These are phyloP conservation scores for Tolypocladium paradoxum DNA, from an alignment of 2,329 filamentous ascomycete species.

Conservation along the genomic window DNA sequence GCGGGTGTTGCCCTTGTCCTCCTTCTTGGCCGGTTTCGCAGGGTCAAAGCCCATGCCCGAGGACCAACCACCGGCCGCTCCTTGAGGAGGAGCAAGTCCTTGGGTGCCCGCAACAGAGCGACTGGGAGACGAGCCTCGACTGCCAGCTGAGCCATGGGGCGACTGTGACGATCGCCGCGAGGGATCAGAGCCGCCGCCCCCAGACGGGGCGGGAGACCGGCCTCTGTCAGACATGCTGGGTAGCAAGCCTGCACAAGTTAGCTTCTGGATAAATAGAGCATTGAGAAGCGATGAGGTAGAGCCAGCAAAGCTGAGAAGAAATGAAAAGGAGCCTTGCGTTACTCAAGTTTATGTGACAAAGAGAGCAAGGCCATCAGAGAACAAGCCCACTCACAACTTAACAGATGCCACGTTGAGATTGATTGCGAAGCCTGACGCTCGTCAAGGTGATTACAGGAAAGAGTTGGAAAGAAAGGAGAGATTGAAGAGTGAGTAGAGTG, in stretches of 20 bases:
- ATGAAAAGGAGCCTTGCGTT: background rate
- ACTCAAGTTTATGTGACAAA: too few relatives aligned
- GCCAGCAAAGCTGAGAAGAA: background rate
- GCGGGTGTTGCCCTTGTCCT: conserved; percentile 30
- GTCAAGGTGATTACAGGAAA: too few relatives aligned
- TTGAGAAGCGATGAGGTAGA: too few relatives aligned
- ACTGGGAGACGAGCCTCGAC: conserved; percentile 7
- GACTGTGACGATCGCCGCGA: background rate
- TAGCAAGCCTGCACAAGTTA: background rate
- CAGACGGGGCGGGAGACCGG: conserved; percentile 12
- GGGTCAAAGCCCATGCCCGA: conserved; percentile 32
- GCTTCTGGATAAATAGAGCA: background rate
- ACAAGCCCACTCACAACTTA: too few relatives aligned
- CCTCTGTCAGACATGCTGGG: conserved; percentile 23
- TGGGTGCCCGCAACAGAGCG: conserved; percentile 6
- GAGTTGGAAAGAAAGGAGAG: too few relatives aligned
- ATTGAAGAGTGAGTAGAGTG: too few relatives aligned
- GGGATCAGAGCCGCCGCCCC: background rate
- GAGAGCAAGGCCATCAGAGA: too few relatives aligned
- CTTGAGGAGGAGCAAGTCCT: conserved; percentile 4
- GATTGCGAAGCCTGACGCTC: too few relatives aligned
- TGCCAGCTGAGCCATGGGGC: conserved; percentile 1
- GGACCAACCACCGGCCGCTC: conserved; percentile 11
- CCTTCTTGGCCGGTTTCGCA: conserved; percentile 18
- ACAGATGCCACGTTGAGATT: too few relatives aligned